A percentile compares a stretch with the other conserved stretches of the same genome.
Evolutionary conservation across 2,329 filamentous ascomycete genomes (phyloP).

Genomic region (Pseudogymnoascus sp.): DNA sequence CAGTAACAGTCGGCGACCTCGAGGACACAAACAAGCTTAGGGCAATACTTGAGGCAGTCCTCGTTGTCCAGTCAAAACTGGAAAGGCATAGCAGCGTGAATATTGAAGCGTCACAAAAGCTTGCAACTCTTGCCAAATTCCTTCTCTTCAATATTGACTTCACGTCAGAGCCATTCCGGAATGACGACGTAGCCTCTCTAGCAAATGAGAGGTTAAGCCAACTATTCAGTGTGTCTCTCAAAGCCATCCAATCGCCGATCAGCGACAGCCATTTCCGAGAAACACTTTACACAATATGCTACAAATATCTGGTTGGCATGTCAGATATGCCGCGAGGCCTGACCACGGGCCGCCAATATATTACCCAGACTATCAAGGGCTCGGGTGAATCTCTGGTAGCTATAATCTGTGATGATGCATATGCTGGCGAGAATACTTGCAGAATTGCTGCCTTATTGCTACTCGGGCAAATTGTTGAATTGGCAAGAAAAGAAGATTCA

Average conservation of each 20-base stretch:
- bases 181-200: conserved; percentile 55
- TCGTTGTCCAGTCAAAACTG: conserved; percentile 80
- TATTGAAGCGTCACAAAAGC: conserved; percentile 62
- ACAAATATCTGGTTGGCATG: conserved; percentile 72
- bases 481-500: conserved; percentile 66
- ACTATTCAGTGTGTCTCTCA: conserved; percentile 79
- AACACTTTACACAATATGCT: conserved; percentile 86
- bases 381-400: conserved; percentile 78
- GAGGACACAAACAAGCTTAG: conserved; percentile 63
- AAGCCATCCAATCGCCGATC: conserved; percentile 68
- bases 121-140: conserved; percentile 69
- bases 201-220: conserved; percentile 86
- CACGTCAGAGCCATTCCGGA: conserved; percentile 34
- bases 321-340: conserved; percentile 45
- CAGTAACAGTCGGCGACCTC: conserved; percentile 76
- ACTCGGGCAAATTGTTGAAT: conserved; percentile 67
- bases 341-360: conserved; percentile 41
- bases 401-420: conserved; percentile 86
- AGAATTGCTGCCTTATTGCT: conserved; percentile 81
- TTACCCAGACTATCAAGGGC: conserved; percentile 64
- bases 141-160: conserved; percentile 67
- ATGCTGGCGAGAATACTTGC: conserved; percentile 72
- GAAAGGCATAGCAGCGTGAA: conserved; percentile 68
- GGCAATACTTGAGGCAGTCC: conserved; percentile 79
- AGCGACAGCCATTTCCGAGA: conserved; percentile 68